Percentiles rank a stretch among this genome's conserved stretches.
phyloP scores from a whole-genome alignment of 169 alveolate genomes.

The Toxoplasma gondii region DNA sequence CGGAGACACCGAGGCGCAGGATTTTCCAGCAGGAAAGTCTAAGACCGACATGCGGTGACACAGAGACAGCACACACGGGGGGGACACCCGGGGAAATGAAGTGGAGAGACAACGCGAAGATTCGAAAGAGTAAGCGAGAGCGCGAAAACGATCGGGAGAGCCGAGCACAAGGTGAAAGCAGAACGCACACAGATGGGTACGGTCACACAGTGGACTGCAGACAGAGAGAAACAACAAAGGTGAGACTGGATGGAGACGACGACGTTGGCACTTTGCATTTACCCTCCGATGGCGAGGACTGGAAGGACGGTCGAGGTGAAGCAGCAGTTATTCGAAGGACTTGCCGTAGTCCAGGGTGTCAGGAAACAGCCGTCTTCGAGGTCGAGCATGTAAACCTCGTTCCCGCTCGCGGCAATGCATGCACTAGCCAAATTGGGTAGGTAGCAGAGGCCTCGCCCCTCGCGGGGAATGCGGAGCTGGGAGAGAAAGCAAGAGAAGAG shows the following conservation, averaged over 20 bases:
- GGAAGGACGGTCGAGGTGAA: conserved; percentile 30
- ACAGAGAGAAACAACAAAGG: too few species aligned
- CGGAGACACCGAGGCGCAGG: not conserved
- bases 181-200: too few species aligned
- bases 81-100: too few species aligned
- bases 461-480: conserved; percentile 46
- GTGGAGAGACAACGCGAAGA: too few species aligned
- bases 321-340: conserved; percentile 35
- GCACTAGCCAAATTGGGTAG: conserved; percentile 20
- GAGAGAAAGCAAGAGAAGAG: not conserved
- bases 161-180: too few species aligned
- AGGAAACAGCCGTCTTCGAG: conserved; percentile 43
- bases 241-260: too few species aligned
- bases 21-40: not conserved
- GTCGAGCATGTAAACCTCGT: conserved; percentile 31
- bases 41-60: too few species aligned
- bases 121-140: too few species aligned
- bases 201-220: too few species aligned
- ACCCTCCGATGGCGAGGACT: conserved; percentile 48
- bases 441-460: conserved; percentile 1
- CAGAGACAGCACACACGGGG: too few species aligned
- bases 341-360: conserved; percentile 14
- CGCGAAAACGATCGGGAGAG: too few species aligned
- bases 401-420: conserved; percentile 31
- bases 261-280: too few species aligned